These are phyloP conservation scores for Hypoxylon rickii DNA, from an alignment of 495 filamentous ascomycete genomes.

Conservation along the genomic window DNA sequence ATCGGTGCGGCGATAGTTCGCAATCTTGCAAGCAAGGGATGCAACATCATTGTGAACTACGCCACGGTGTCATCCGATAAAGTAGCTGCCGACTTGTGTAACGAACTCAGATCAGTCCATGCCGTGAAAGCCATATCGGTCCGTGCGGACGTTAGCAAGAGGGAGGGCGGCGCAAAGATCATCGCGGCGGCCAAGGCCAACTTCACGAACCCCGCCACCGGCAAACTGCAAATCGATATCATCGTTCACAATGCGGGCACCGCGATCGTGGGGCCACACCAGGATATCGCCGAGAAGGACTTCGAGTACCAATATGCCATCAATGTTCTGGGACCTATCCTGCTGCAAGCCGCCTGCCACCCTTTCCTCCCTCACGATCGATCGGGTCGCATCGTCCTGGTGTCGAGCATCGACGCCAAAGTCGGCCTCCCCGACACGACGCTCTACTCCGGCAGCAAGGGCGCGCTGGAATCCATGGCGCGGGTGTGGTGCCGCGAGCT, in stretches of 20 bases:
- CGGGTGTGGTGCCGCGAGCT: constrained; percentile 86
- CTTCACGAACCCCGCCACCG: constrained; percentile 25
- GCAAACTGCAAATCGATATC: constrained; percentile 75
- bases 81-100: constrained; percentile 38
- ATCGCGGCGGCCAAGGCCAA: constrained; percentile 37
- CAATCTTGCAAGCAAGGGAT: constrained; percentile 78
- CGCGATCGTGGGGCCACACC: constrained; percentile 61
- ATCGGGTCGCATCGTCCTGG: constrained; percentile 76
- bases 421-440: constrained; percentile 69
- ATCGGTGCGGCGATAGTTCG: constrained; percentile 84
- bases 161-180: constrained; percentile 42
- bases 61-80: constrained; percentile 55
- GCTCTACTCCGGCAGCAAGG: constrained; percentile 89
- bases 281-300: constrained; percentile 60
- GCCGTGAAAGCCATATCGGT: constrained; percentile 43
- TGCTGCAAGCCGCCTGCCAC: constrained; percentile 72
- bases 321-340: constrained; percentile 85
- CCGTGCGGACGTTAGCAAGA: constrained; percentile 52
- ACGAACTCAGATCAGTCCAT: constrained; percentile 47
- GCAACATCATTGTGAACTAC: constrained; percentile 70
- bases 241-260: constrained; percentile 86
- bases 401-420: constrained; percentile 70
- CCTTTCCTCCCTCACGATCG: constrained; percentile 75
- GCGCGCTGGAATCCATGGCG: constrained; percentile 90
- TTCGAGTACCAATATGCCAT: constrained; percentile 75